Percentiles rank a stretch among this genome's conserved stretches.
Evolutionary conservation across 768 basidiomycete genomes (phyloP).

Genomic region (Termitomyces sp.): DNA sequence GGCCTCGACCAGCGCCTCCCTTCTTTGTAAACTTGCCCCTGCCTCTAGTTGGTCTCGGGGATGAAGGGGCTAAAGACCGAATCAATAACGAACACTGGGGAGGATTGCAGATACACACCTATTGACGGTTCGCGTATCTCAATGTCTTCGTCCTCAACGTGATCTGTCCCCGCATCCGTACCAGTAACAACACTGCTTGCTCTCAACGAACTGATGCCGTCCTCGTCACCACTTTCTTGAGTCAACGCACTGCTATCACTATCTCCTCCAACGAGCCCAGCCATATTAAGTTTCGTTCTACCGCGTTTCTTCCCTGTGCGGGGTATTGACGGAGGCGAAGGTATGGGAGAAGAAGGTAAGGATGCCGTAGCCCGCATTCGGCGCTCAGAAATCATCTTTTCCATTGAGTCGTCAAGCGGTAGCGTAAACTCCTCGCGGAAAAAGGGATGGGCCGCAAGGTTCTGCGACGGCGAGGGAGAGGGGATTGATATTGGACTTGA

Average conservation of each 20-base stretch:
- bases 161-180: constrained; percentile 67
- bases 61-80: constrained; percentile 24
- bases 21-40: constrained; percentile 27
- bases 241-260: constrained; percentile 84
- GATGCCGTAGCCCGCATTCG: constrained; percentile 64
- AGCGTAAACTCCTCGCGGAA: constrained; percentile 67
- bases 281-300: constrained; percentile 55
- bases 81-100: background rate
- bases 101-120: constrained; percentile 33
- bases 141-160: constrained; percentile 59
- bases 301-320: constrained; percentile 33
- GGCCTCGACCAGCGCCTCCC: constrained; percentile 11
- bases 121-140: constrained; percentile 57
- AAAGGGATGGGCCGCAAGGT: constrained; percentile 63
- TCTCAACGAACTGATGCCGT: constrained; percentile 48
- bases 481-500: constrained; percentile 46
- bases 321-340: constrained; percentile 30
- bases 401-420: constrained; percentile 56
- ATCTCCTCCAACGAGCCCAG: constrained; percentile 74
- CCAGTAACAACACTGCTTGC: constrained; percentile 61
- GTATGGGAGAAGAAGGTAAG: constrained; percentile 52
- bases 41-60: constrained; percentile 32
- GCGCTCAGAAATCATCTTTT: constrained; percentile 54
- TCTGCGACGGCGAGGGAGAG: constrained; percentile 66
- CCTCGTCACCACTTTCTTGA: constrained; percentile 78